Conservation (phyloP, 306 rosid genomes). For the Cucumis hystrix region DNA sequence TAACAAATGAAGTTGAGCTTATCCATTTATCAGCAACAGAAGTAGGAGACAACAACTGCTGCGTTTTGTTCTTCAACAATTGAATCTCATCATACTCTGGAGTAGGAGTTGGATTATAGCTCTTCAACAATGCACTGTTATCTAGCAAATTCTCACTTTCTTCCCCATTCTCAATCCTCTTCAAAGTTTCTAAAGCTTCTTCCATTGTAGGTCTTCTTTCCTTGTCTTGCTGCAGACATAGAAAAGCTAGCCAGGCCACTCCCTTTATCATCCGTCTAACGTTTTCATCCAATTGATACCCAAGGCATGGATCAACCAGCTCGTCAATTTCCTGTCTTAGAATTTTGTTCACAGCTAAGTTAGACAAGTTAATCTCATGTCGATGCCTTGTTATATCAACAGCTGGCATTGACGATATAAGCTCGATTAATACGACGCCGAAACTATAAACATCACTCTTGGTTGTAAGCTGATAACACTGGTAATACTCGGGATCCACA, state of each 20-base stretch:
- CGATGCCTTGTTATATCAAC: conserved; percentile 37
- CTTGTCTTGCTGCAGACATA: conserved; percentile 48
- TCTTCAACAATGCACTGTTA: not conserved
- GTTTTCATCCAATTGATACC: conserved; percentile 33
- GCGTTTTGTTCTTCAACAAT: conserved; percentile 10
- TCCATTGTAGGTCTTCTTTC: conserved; percentile 63
- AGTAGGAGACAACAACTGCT: conserved; percentile 21
- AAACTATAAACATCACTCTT: conserved; percentile 80
- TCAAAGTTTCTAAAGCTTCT: conserved; percentile 32
- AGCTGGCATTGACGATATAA: conserved; percentile 55
- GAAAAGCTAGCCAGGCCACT: conserved; percentile 58
- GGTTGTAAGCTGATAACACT: conserved; percentile 40
- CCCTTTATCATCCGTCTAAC: conserved; percentile 30
- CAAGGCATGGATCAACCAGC: conserved; percentile 41
- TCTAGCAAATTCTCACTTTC: conserved; percentile 12
- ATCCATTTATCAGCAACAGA: conserved; percentile 29
- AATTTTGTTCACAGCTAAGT: conserved; percentile 33
- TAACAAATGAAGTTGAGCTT: conserved; percentile 21
- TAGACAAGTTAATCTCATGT: conserved; percentile 55
- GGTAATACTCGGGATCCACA: conserved; percentile 63
- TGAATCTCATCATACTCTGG: conserved; percentile 26
- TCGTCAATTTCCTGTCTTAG: conserved; percentile 23
- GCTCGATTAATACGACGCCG: conserved; percentile 59
- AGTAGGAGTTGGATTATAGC: conserved; percentile 10
- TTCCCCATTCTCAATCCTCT: conserved; percentile 20